phyloP scores from a whole-genome alignment of 2,329 filamentous ascomycete species.

The Mycosphaerella sp. region DNA sequence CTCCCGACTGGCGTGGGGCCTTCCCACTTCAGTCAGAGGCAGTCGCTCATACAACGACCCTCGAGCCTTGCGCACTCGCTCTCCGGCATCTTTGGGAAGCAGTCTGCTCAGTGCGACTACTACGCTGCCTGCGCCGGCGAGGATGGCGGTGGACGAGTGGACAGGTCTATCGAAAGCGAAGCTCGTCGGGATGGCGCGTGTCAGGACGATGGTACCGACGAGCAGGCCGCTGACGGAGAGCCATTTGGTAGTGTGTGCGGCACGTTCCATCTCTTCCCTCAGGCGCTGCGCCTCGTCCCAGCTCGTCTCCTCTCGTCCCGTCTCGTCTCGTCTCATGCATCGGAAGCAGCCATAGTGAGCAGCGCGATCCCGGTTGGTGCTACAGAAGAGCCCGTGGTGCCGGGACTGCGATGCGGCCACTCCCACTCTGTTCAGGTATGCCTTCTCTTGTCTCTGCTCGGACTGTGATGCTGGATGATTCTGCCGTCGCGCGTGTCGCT shows the following conservation, averaged over 20 bases:
- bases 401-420: background rate
- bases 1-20: constrained; percentile 21
- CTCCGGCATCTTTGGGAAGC: constrained; percentile 15
- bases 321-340: constrained; percentile 5
- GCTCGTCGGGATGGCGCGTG: constrained; percentile 22
- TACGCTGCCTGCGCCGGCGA: constrained; percentile 37
- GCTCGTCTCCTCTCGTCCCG: too few species aligned
- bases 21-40: constrained; percentile 27
- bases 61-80: constrained; percentile 19
- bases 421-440: too few species aligned
- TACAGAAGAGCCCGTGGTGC: background rate
- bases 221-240: constrained; percentile 26
- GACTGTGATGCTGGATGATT: too few species aligned
- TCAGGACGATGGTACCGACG: constrained; percentile 25
- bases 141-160: constrained; percentile 38
- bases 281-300: background rate
- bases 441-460: too few species aligned
- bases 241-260: background rate
- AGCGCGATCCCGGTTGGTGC: background rate
- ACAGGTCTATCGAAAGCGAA: constrained; percentile 42
- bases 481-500: too few species aligned
- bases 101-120: constrained; percentile 37
- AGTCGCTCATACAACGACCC: constrained; percentile 24
- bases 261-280: background rate
- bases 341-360: constrained; percentile 4